Conservation (phyloP, 2,329 filamentous ascomycete genomes). For the Alternaria panax region DNA sequence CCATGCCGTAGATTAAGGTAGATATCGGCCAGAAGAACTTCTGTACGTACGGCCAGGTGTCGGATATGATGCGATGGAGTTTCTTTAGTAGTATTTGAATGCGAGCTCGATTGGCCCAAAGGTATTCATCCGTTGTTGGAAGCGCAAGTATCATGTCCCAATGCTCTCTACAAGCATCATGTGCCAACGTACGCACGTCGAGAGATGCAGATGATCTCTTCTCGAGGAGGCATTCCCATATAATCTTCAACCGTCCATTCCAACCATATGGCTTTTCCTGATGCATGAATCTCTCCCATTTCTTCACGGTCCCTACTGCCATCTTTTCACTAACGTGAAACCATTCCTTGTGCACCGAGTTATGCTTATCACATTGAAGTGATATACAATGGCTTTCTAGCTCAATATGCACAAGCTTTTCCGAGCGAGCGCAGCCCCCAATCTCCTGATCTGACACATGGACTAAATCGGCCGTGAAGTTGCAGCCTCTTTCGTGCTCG, state of each 20-base stretch:
- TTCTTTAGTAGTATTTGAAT: background rate
- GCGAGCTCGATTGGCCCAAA: background rate
- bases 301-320: conserved; percentile 13
- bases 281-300: conserved; percentile 21
- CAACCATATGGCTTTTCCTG: conserved; percentile 19
- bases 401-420: conserved; percentile 13
- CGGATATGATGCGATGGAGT: background rate
- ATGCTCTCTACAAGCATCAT: conserved; percentile 9
- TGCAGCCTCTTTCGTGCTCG: conserved; percentile 9
- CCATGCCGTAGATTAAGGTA: conserved; percentile 15
- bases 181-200: background rate
- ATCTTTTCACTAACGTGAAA: conserved; percentile 10
- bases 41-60: background rate
- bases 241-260: conserved; percentile 3
- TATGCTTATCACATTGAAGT: conserved; percentile 1
- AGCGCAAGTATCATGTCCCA: conserved; percentile 15
- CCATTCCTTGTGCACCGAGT: conserved; percentile 19
- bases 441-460: background rate
- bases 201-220: background rate
- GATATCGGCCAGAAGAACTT: conserved; percentile 17
- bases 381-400: background rate
- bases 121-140: conserved; percentile 9
- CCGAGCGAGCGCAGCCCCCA: conserved; percentile 1
- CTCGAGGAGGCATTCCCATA: conserved; percentile 19
- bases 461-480: background rate